phyloP scores from a whole-genome alignment of 2,329 filamentous ascomycete species.

The Dactylella cylindrospora region DNA sequence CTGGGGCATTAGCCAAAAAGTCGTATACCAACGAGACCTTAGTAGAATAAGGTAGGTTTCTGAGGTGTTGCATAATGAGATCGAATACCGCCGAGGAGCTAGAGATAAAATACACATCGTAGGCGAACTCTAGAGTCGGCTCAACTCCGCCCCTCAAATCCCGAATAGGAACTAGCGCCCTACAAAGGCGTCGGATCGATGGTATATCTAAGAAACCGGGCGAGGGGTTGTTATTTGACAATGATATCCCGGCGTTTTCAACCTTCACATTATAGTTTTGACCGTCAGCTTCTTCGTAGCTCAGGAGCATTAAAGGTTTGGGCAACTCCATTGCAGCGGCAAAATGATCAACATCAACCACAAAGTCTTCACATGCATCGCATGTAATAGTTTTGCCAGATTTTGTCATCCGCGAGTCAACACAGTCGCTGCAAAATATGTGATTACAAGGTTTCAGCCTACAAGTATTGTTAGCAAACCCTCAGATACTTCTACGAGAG shows the following conservation, averaged over 20 bases:
- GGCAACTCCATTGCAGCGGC: not conserved
- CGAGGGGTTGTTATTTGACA: not conserved
- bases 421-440: slow-evolving; percentile 1
- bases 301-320: not conserved
- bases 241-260: not conserved
- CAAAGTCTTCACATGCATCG: not conserved
- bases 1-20: no score
- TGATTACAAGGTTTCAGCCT: slow-evolving; percentile 5
- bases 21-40: not conserved
- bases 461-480: not conserved
- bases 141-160: no score
- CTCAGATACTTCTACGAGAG: not conserved
- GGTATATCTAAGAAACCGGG: not conserved
- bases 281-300: slow-evolving; percentile 3
- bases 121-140: no score
- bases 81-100: not conserved
- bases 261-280: no score
- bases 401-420: not conserved
- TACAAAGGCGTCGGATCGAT: not conserved
- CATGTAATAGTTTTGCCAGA: not conserved
- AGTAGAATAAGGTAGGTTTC: not conserved
- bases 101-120: no score
- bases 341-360: not conserved
- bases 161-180: no score
- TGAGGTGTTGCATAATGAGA: not conserved